Base-by-base conservation (phyloP, 306 rosid species). In the Gastrolobium villosum region DNA sequence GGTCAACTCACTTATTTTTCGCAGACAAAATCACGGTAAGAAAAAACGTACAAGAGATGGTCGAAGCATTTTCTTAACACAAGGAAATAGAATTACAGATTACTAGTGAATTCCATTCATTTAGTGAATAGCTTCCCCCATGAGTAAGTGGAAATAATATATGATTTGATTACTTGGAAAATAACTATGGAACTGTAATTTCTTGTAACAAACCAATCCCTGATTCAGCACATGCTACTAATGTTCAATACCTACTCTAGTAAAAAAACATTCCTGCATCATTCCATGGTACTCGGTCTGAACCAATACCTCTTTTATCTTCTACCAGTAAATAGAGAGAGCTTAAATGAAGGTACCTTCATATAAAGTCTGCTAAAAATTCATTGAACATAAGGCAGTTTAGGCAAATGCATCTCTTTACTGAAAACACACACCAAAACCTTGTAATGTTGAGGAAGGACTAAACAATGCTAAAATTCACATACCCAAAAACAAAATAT, bases 171-270 rank as follows among this genome's bases (percentile, higher is more conserved):
- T 70, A 35, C 34, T 9, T 43, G 30, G 6, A 67, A 81, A 56
- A 13, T 20, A 34, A 67, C 40, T 9, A 6, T 5, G 13, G 35
- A 48, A 13, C 49, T 40, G 39, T 30, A 28, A 46, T 10, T 52
- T 37, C 54, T 45, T 57, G 71, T 39, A 14, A 48, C 56, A 77
- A 43, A 49, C 35, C 57, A 65, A 72, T 20, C 73, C 61, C 56
- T 31, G n/a, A 41, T 26, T 34, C 72, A 39, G 45, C 37, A 34
- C 31, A 44, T n/a, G 2, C 55, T 40, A 64, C 57, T 26, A 34
- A 41, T 76, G 59, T 37, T 55, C 9, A 6, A 59, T 52, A 15
- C 31, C 70, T 32, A 77, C 52, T 54, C 39, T 4, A 45, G 60
- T 9, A 40, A 40, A 45, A 45, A 30, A 50, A 8, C 46, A 34